phyloP scores from a whole-genome alignment of 768 basidiomycete genomes.

The Suillus luteus region DNA sequence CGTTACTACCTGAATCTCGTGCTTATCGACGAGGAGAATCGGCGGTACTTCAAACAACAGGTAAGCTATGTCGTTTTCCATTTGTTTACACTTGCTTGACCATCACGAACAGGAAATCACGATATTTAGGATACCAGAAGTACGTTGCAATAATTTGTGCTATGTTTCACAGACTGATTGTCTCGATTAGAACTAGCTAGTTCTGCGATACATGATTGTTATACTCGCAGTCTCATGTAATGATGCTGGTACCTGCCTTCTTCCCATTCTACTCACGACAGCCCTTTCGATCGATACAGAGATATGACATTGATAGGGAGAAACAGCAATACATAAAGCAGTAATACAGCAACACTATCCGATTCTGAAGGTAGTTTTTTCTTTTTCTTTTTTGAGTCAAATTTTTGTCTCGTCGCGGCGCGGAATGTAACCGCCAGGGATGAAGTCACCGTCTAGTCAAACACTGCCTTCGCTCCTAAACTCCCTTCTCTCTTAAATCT shows the following conservation, averaged over 20 bases:
- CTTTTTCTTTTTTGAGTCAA: not conserved
- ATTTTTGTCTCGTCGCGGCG: not conserved
- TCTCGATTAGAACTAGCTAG: constrained; percentile 36
- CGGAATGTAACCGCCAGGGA: not conserved
- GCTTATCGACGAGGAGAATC: constrained; percentile 96
- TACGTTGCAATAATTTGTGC: constrained; percentile 32
- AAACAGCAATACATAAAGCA: not conserved
- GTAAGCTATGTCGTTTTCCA: constrained; percentile 35
- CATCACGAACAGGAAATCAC: constrained; percentile 68
- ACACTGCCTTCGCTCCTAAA: constrained; percentile 10
- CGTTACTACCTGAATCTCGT: constrained; percentile 98
- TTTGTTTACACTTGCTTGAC: not conserved
- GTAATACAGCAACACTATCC: not conserved
- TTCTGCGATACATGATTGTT: constrained; percentile 1
- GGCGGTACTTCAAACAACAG: constrained; percentile 98
- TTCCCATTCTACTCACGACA: not conserved
- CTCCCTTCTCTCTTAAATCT: not conserved
- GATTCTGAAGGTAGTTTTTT: not conserved
- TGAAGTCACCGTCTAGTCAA: not conserved
- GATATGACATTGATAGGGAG: not conserved
- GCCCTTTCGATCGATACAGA: not conserved
- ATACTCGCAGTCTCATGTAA: not conserved
- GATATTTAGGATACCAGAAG: constrained; percentile 88
- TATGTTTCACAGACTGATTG: constrained; percentile 11
- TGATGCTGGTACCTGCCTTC: not conserved